Evolutionary conservation across 2,329 filamentous ascomycete genomes (phyloP), one percentile per base, ranked within the genome.

Genomic region (Fusarium heterosporum): DNA sequence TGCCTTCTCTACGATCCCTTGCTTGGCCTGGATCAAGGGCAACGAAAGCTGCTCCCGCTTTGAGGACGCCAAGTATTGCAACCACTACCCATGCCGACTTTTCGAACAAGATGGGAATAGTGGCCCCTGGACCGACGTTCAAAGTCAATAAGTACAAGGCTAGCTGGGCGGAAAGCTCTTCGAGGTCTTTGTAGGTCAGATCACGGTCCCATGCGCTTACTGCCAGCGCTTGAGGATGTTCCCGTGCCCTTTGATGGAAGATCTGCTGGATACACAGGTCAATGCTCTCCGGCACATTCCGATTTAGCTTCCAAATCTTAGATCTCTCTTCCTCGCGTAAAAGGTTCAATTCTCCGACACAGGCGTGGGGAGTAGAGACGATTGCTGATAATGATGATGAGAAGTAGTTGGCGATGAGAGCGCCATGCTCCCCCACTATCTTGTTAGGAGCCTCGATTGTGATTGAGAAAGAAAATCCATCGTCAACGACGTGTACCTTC

Each of bases 181-280:
- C n/a, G n/a, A n/a, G n/a, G n/a, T n/a, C n/a, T n/a, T n/a, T n/a
- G n/a, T 68, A 75, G 1, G 70, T 72, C 14, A 74, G 53, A 9
- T 66, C 17, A 4, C 67, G 69, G 46, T 77, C 73, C 74, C 74
- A 76, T 3, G 74, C 62, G 13, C 46, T 53, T 3, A 73, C 46
- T 1, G 70, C 73, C 13, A 62, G 60, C n/a, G 11, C 28, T 29
- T 30, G 25, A 8, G 39, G 22, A 8, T 26, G 39, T 26, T 41
- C 19, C 14, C 16, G 19, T 25, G 17, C 39, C 26, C 12, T 41
- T 41, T 26, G 19, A 19, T 41, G 39, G 8, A 41, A 16, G 11
- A 41, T 41, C 11, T 41, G 19, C 12, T 41, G 39, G 16, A 41
- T 41, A 22, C 22, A 26, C 8, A 26, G 19, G n/a, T 41, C 41